Evolutionary conservation across 2,329 filamentous ascomycete genomes (phyloP).

Genomic region (Westerdykella aurantiaca): DNA sequence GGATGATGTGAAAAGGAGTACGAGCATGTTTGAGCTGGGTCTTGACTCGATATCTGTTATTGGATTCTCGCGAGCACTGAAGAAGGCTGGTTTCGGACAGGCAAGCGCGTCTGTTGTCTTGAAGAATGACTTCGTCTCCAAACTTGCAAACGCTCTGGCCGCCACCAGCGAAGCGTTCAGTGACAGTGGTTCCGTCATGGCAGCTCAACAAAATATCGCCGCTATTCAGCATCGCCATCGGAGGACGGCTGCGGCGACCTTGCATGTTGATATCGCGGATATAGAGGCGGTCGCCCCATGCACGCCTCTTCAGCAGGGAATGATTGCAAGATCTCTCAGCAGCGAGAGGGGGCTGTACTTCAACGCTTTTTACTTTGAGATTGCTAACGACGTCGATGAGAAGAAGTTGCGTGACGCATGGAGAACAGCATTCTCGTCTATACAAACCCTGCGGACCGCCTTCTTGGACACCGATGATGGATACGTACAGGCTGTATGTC

Average conservation of each 20-base stretch:
- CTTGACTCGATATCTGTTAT: conserved; percentile 84
- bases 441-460: conserved; percentile 64
- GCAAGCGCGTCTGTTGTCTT: conserved; percentile 64
- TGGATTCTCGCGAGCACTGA: conserved; percentile 60
- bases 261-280: conserved; percentile 48
- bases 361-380: conserved; percentile 61
- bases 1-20: conserved; percentile 46
- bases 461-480: conserved; percentile 72
- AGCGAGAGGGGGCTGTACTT: conserved; percentile 62
- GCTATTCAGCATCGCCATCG: conserved; percentile 60
- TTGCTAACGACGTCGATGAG: conserved; percentile 46
- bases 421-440: conserved; percentile 45
- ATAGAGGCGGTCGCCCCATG: conserved; percentile 76
- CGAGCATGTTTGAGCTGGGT: conserved; percentile 78
- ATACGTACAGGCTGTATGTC: conserved; percentile 65
- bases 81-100: conserved; percentile 53
- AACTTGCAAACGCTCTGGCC: conserved; percentile 35
- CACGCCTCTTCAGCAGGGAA: conserved; percentile 79
- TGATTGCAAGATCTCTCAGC: conserved; percentile 65
- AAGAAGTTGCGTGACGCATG: conserved; percentile 54
- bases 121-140: conserved; percentile 45
- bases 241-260: conserved; percentile 45
- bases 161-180: conserved; percentile 1
- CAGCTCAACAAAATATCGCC: conserved; percentile 55
- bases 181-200: conserved; percentile 35